Conservation (phyloP, 2,329 filamentous ascomycete species). For the Neofusicoccum sp. region DNA sequence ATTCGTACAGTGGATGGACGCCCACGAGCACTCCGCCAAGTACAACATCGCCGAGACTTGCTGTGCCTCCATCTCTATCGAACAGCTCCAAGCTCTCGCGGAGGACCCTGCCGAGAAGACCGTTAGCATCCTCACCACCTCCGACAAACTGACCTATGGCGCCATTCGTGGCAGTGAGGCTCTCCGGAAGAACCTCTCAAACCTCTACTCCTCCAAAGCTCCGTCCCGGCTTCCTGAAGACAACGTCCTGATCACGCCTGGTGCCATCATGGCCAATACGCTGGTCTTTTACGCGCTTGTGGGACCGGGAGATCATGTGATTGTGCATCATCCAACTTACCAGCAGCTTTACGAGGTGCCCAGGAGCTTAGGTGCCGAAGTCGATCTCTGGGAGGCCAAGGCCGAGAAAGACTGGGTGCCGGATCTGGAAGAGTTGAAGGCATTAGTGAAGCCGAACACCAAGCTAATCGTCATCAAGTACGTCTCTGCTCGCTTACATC, state of each 20-base stretch:
- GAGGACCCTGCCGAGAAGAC: conserved; percentile 39
- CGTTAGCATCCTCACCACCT: conserved; percentile 46
- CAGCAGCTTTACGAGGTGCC: conserved; percentile 80
- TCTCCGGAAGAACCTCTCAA: conserved; percentile 63
- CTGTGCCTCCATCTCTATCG: conserved; percentile 64
- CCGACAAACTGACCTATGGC: conserved; percentile 68
- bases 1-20: conserved; percentile 55
- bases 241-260: conserved; percentile 72
- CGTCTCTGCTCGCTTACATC: not conserved
- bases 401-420: conserved; percentile 65
- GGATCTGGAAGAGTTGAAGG: conserved; percentile 63
- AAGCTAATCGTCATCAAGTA: conserved; percentile 67
- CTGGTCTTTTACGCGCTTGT: conserved; percentile 72
- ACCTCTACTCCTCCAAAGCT: conserved; percentile 60
- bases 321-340: conserved; percentile 85
- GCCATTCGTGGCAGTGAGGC: conserved; percentile 65
- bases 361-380: conserved; percentile 69
- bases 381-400: conserved; percentile 71
- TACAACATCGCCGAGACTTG: conserved; percentile 80
- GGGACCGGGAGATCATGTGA: conserved; percentile 73
- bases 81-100: conserved; percentile 54
- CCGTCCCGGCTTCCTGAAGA: conserved; percentile 48
- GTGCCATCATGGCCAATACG: conserved; percentile 83
- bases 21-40: conserved; percentile 51
- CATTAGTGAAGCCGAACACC: conserved; percentile 65